These are phyloP conservation scores for Tolypocladium capitatum DNA, from an alignment of 2,329 filamentous ascomycete species.

Conservation along the genomic window DNA sequence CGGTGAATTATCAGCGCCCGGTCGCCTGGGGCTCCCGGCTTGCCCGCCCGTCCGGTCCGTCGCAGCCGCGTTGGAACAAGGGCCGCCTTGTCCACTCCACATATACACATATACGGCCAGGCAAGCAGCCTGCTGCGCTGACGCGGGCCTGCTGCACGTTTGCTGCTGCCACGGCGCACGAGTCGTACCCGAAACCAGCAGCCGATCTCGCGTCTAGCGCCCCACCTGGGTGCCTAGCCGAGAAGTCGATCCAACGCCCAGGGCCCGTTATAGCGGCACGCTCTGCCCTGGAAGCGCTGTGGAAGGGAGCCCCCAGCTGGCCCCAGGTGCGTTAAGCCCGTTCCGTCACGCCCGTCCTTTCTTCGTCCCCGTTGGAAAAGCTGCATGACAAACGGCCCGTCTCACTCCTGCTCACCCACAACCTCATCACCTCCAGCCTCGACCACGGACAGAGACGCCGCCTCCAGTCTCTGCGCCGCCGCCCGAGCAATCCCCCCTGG, in stretches of 20 bases:
- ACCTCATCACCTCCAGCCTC: background rate
- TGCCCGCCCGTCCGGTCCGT: too few species aligned
- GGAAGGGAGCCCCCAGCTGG: background rate
- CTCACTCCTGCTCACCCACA: background rate
- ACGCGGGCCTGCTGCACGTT: too few species aligned
- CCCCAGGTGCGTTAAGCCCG: conserved; percentile 3
- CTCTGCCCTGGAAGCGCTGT: background rate
- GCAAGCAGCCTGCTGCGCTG: too few species aligned
- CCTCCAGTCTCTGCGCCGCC: background rate
- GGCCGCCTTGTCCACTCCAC: too few species aligned
- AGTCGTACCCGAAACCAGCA: background rate
- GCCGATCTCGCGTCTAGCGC: background rate
- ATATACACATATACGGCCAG: too few species aligned
- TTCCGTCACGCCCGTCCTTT: conserved; percentile 9
- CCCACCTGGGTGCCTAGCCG: background rate
- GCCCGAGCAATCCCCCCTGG: background rate
- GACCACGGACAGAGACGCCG: background rate
- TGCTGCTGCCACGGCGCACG: background rate
- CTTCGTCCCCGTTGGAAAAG: background rate
- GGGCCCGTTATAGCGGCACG: too few species aligned
- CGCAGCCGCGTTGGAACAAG: too few species aligned
- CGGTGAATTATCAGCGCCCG: too few species aligned
- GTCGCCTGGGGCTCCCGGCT: too few species aligned
- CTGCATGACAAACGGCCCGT: background rate
- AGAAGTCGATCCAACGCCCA: too few species aligned